Conservation (phyloP, 2,329 filamentous ascomycete species). For the Xylariaceae sp. region DNA sequence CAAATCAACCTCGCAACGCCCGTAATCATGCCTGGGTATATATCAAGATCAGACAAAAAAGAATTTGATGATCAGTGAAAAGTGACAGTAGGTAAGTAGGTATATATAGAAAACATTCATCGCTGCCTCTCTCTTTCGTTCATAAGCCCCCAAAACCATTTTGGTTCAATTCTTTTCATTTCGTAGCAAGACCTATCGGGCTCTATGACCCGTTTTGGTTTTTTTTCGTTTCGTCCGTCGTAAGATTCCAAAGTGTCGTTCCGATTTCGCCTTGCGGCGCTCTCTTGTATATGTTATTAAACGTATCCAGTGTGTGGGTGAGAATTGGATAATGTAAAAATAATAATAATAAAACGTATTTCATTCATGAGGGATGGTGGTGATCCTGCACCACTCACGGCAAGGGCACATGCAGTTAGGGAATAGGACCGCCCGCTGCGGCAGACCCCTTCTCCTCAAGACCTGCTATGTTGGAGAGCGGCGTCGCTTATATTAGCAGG, state of each 20-base stretch:
- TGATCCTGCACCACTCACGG: constrained; percentile 35
- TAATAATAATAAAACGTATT: background rate
- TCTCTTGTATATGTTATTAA: constrained; percentile 28
- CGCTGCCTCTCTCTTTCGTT: constrained; percentile 19
- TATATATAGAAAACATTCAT: constrained; percentile 16
- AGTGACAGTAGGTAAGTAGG: constrained; percentile 1
- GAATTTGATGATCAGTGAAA: constrained; percentile 2
- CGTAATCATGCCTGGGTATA: constrained; percentile 31
- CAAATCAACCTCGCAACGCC: constrained; percentile 17
- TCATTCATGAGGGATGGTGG: constrained; percentile 30
- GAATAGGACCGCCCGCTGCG: constrained; percentile 9
- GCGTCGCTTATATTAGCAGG: constrained; percentile 65
- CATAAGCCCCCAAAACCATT: constrained; percentile 25
- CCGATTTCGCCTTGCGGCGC: constrained; percentile 32
- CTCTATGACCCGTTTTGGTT: constrained; percentile 21
- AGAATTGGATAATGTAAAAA: constrained; percentile 26
- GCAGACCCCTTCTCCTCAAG: constrained; percentile 30
- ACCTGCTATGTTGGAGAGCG: constrained; percentile 33
- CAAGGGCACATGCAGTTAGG: constrained; percentile 26
- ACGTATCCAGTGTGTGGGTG: constrained; percentile 15
- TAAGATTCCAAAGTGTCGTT: constrained; percentile 30
- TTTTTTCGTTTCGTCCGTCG: constrained; percentile 29
- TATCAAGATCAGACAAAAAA: constrained; percentile 23
- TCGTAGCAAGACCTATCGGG: constrained; percentile 17
- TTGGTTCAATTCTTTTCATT: constrained; percentile 25